Evolutionary conservation across 1,139 yeast species (phyloP), one percentile per base, ranked within the genome.

Genomic region (Debaryomyces sp.): DNA sequence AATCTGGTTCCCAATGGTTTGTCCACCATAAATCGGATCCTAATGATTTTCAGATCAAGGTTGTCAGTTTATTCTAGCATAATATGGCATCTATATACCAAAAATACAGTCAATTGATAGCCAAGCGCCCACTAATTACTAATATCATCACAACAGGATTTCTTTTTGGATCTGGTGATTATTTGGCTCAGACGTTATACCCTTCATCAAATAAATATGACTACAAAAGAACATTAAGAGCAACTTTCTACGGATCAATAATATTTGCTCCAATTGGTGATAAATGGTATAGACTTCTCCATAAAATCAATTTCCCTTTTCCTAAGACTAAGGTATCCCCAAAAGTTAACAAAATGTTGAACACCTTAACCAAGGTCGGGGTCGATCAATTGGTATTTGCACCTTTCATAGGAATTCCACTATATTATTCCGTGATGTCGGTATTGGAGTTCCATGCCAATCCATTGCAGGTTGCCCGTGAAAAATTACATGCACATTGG

Each of bases 311-410:
- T 27, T 53, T 53, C 46, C 57, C 63, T 6, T 35, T 43, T 33
- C 33, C 46, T 1, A 46, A 30, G 12, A 10, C 29, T 27, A 27
- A 36, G 18, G 41, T 42, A 10, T 48, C 50, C 6, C 50, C 53
- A n/a, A 24, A 24, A 12, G 24, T 23, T 15, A 23, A 13, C 3
- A 36, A 22, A 10, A 47, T 45, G 24, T 27, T 44, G 9, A 26
- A 62, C 51, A 71, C 81, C 0, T 30, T 74, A 0, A 59, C 76
- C 2, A 67, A 89, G 45, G 91, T 88, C 12, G 78, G 78, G 0
- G 76, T 78, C 5, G 98, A 91, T 66, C 98, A 91, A 62, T 61
- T 82, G 29, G 54, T 76, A 0, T 90, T 89, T 77, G 90, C 96
- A 0, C 97, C 97, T 2, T 63, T 85, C 24, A 78, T 87, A 6